phyloP scores from a whole-genome alignment of 2,329 filamentous ascomycete genomes.

The Nigrospora sphaerica region DNA sequence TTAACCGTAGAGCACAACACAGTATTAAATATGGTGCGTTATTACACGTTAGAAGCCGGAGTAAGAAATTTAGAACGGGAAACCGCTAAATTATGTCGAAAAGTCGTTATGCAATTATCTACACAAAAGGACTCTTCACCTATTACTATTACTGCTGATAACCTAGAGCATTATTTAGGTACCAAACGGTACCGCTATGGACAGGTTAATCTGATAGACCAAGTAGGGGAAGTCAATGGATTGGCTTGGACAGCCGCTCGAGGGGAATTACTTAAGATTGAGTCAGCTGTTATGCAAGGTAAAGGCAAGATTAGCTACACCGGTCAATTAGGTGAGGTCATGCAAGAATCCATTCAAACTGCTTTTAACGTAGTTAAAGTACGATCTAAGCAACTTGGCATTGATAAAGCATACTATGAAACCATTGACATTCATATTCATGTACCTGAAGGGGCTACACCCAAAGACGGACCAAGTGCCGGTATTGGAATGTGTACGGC shows the following conservation, averaged over 20 bases:
- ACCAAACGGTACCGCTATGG: too few relatives aligned
- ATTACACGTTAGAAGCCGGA: constrained; percentile 93
- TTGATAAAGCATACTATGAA: constrained; percentile 91
- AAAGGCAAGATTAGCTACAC: constrained; percentile 82
- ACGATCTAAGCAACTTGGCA: constrained; percentile 74
- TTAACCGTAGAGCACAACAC: constrained; percentile 82
- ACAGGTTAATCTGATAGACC: too few relatives aligned
- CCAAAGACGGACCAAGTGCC: constrained; percentile 87
- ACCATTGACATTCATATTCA: constrained; percentile 93
- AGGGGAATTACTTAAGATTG: too few relatives aligned
- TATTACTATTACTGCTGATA: too few relatives aligned
- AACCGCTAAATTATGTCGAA: constrained; percentile 98
- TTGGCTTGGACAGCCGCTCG: too few relatives aligned
- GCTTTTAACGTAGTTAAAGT: constrained; percentile 96
- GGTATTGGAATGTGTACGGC: constrained; percentile 99
- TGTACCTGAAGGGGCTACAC: constrained; percentile 91
- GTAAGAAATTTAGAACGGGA: constrained; percentile 98
- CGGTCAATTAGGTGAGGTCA: constrained; percentile 89
- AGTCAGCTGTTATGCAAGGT: too few relatives aligned
- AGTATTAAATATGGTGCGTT: constrained; percentile 97
- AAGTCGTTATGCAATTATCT: too few relatives aligned
- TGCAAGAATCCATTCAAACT: constrained; percentile 95
- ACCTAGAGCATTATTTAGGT: too few relatives aligned
- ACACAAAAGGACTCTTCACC: too few relatives aligned
- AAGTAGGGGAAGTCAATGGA: too few relatives aligned